Evolutionary conservation across 1,139 yeast genomes (phyloP).

Genomic region (Pichia sp.): DNA sequence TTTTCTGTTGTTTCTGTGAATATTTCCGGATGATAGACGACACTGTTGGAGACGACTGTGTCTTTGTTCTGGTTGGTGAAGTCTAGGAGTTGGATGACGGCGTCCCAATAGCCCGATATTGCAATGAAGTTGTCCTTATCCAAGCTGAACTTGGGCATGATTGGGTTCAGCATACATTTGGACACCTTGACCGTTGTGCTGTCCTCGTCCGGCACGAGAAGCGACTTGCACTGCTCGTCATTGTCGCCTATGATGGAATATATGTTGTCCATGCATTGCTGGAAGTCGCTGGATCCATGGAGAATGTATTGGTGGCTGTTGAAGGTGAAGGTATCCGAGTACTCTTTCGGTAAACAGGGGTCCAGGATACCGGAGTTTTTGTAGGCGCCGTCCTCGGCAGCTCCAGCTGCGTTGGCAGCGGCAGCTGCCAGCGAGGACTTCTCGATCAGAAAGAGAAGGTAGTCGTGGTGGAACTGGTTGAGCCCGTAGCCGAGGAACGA

Average conservation of each 20-base stretch:
- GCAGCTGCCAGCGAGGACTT: neutral
- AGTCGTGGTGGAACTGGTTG: slow-evolving; percentile 58
- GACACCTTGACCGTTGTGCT: slow-evolving; percentile 24
- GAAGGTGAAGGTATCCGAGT: slow-evolving; percentile 15
- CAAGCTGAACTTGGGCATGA: slow-evolving; percentile 65
- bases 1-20: slow-evolving; percentile 24
- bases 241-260: slow-evolving; percentile 21
- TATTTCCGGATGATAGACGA: slow-evolving; percentile 26
- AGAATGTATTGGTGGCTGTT: slow-evolving; percentile 17
- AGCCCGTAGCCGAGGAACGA: slow-evolving; percentile 78
- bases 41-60: slow-evolving; percentile 18
- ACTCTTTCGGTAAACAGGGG: slow-evolving; percentile 59
- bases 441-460: slow-evolving; percentile 39
- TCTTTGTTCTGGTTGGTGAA: slow-evolving; percentile 31
- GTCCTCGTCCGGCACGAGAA: neutral
- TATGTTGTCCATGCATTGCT: slow-evolving; percentile 47
- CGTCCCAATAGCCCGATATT: slow-evolving; percentile 81
- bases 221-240: slow-evolving; percentile 19
- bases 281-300: slow-evolving; percentile 58
- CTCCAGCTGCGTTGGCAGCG: neutral
- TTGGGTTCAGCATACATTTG: slow-evolving; percentile 49
- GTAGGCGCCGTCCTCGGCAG: neutral
- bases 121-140: slow-evolving; percentile 67
- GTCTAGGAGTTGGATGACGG: slow-evolving; percentile 41
- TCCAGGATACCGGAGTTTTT: slow-evolving; percentile 34